A percentile compares a stretch with the other conserved stretches of the same genome.
Evolutionary conservation across 257 asterid genomes (phyloP).

Genomic region (Penstemon newberryi): DNA sequence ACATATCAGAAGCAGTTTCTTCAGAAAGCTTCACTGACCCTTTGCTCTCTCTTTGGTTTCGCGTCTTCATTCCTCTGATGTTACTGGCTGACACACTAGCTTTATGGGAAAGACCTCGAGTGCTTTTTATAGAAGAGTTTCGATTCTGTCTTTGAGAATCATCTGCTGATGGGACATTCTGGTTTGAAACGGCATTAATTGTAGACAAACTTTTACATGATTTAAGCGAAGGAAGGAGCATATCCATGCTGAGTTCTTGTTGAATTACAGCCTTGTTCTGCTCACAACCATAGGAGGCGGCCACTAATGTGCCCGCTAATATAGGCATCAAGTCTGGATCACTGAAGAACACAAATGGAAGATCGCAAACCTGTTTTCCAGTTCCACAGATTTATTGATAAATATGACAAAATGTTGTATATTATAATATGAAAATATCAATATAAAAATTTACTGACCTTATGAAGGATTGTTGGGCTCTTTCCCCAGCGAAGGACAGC

Average conservation of each 20-base stretch:
- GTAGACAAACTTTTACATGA: slow-evolving; percentile 55
- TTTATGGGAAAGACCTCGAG: slow-evolving; percentile 53
- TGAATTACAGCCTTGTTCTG: slow-evolving; percentile 90
- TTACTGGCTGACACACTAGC: slow-evolving; percentile 32
- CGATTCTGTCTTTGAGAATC: slow-evolving; percentile 54
- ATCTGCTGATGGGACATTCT: slow-evolving; percentile 33
- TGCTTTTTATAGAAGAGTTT: slow-evolving; percentile 30
- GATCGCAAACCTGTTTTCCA: slow-evolving; percentile 79
- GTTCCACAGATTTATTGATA: slow-evolving; percentile 31
- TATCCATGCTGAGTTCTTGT: slow-evolving; percentile 96
- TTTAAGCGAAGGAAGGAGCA: slow-evolving; percentile 83
- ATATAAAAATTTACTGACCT: slow-evolving; percentile 44
- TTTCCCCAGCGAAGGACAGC: slow-evolving; percentile 99
- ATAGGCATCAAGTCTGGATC: slow-evolving; percentile 92
- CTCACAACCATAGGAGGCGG: slow-evolving; percentile 87
- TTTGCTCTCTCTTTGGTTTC: slow-evolving; percentile 65
- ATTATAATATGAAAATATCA: neutral
- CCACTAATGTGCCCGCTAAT: slow-evolving; percentile 77
- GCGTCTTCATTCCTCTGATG: slow-evolving; percentile 42
- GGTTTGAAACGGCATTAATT: slow-evolving; percentile 15
- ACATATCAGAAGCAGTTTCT: slow-evolving; percentile 48
- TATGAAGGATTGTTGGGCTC: slow-evolving; percentile 98
- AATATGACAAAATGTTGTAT: neutral
- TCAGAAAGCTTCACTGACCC: slow-evolving; percentile 47
- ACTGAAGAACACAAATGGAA: slow-evolving; percentile 91